Conservation (phyloP, 257 asterid species). For the Dorcoceras hygrometricum region DNA sequence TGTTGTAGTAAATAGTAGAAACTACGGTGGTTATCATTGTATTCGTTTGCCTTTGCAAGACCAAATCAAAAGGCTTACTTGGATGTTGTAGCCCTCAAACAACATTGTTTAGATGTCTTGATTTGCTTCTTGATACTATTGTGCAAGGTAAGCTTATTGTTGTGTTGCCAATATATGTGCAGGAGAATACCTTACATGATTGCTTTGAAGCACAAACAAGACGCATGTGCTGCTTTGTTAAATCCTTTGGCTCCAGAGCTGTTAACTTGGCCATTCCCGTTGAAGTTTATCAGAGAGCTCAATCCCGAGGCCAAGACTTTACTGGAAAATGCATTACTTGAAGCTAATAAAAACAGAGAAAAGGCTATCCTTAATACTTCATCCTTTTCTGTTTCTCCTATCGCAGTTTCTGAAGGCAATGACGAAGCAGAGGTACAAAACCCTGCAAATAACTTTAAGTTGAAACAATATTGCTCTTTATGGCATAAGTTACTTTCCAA, state of each 20-base stretch:
- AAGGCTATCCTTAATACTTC: slow-evolving; percentile 50
- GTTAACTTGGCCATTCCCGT: slow-evolving; percentile 73
- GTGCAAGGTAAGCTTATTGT: slow-evolving; percentile 11
- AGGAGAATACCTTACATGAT: slow-evolving; percentile 78
- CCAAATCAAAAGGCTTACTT: not conserved
- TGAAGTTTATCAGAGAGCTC: slow-evolving; percentile 75
- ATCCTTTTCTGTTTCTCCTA: slow-evolving; percentile 30
- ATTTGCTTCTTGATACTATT: not conserved
- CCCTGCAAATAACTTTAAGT: slow-evolving; percentile 1
- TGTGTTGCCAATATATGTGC: slow-evolving; percentile 23
- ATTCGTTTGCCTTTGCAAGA: not conserved
- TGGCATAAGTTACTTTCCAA: slow-evolving; percentile 4
- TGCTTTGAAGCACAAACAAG: slow-evolving; percentile 68
- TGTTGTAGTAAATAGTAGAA: not conserved
- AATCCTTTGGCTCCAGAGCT: slow-evolving; percentile 86
- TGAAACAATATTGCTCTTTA: not conserved
- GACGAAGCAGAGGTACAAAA: slow-evolving; percentile 61
- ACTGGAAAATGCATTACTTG: slow-evolving; percentile 64
- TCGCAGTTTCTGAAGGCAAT: slow-evolving; percentile 26
- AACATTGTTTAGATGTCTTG: not conserved
- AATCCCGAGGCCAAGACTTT: slow-evolving; percentile 63
- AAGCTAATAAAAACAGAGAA: slow-evolving; percentile 69
- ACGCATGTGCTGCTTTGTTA: slow-evolving; percentile 64
- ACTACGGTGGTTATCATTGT: not conserved
- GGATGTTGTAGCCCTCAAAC: not conserved